Base-by-base conservation (phyloP, 495 filamentous ascomycete genomes). In the Aspergillus wentii region DNA sequence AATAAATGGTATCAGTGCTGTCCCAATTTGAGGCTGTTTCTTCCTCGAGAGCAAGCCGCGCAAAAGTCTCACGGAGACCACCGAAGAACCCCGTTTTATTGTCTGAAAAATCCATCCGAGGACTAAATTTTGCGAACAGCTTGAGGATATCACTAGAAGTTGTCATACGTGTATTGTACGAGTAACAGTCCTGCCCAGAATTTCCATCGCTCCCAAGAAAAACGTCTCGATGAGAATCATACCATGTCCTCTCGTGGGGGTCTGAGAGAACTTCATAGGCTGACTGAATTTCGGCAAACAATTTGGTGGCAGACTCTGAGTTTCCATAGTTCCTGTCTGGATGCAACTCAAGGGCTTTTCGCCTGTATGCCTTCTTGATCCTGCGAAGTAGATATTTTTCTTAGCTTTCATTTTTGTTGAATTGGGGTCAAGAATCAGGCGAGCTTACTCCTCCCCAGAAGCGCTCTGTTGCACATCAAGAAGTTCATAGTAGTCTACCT, bases 251-350 rank as follows among this genome's bases (percentile, higher is more conserved):
- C 57, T 99, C 92, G 57, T 97, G 90, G 6, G 87, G 80, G 57
- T 99, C 94, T 11, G 89, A 94, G 2, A 99, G 80, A 15, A 97
- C 79, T 55, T 97, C 89, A 59, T 97, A 95, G 25, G 92, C 92
- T 8, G 88, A 74, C 56, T 95, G 90, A 17, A 97, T 75, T 49
- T 92, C 88, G 30, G 90, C 88, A 56, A 99, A 99, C 14, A 81
- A 78, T 41, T 64, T 69, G 1, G 92, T 98, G 6, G 91, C 78
- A 43, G 79, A 78, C 44, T 92, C 88, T 35, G 79, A 79, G 54
- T 95, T 82, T 41, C 84, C 85, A 59, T 80, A 86, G 61, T 99
- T 99, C 45, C 91, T 84, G 58, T 99, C 92, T 2, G 92, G 92
- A 57, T 99, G 92, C 3, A 95, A 67, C 56, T 95, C 89, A 20